Evolutionary conservation across 768 basidiomycete species (phyloP), one percentile per base, ranked within the genome.

Genomic region (Tylopilus subfusipes): DNA sequence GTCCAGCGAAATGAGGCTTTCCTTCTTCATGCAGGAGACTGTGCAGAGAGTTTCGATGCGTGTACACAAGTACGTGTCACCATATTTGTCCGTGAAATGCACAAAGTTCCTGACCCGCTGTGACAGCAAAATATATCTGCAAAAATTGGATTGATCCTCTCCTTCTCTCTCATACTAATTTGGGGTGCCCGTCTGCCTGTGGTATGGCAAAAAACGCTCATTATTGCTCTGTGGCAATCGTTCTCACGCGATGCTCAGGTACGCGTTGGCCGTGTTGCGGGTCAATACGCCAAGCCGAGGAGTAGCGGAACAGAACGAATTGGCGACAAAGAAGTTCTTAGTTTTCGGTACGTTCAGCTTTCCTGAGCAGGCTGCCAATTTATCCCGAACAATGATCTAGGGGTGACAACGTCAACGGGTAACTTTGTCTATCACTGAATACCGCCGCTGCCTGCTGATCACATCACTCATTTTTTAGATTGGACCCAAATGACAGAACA

Each of bases 331-430:
- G 82, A 92, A 60, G 88, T 98, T 0, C 72, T 86, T 48, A 95
- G 90, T 68, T 98, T 98, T 71, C 80, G 92, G 92, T 90, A 53
- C 18, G 81, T 70, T n/a, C 33, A 5, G 6, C 8, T 36, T 42
- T 25, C 38, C 30, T 24, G 45, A 48, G 34, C 16, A 18, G 18
- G n/a, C 12, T 25, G 22, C 13, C 14, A 30, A 24, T 42, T 30
- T 18, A 39, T 48, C 25, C 33, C 55, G 31, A 60, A 31, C 27
- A 13, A 39, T 19, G 22, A 40, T 52, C 30, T 64, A 93, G 96
- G 61, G 97, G 97, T 14, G 96, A 99, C 73, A 98, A 96, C 63
- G 86, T 99, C 42, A 98, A 99, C 63, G 93, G 94, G 83, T 86
- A 69, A 56, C 81, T 63, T 29, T 16, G 22, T 44, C 22, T 13